Evolutionary conservation across 2,329 filamentous ascomycete species (phyloP), one percentile per base, ranked within the genome.

Genomic region (Biscogniauxia mediterranea): DNA sequence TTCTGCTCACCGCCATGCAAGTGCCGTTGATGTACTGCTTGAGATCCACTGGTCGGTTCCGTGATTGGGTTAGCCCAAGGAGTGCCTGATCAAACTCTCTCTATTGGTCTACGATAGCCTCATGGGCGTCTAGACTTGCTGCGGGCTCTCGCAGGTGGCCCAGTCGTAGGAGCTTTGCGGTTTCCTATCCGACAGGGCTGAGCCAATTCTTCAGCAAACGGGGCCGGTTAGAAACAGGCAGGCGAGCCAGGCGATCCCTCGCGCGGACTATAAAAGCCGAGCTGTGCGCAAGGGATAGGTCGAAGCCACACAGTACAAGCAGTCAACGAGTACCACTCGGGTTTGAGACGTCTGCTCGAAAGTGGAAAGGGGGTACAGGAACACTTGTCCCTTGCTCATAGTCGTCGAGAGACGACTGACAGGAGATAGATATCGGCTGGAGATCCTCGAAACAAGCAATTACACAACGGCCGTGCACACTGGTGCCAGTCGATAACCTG

Each of bases 1-100:
- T 51, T 46, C 19, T 56, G 23, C 55, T 66, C 62, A 64, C 62
- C 64, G 64, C 64, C 51, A 66, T 60, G 51, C 57, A 61, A 32
- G n/a, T 25, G 9, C 56, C 38, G 17, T 15, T 46, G 38, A 46
- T 46, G 38, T n/a, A n/a, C 38, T 17, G 6, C 15, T 32, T n/a
- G 15, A 46, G 38, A 57, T 54, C 20, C 20, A 6, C 13, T 54
- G 57, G 53, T 49, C n/a, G 25, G 23, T 23, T 13, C 54, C 54
- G 13, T 63, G 51, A 66, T 66, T 66, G 61, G 64, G 17, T 49
- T 49, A 23, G 19, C 2, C 6, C 52, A 54, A 1, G 50, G 60
- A 59, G 50, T 32, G 20, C 61, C 54, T 52, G 28, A 42, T 50
- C 58, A 15, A 42, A 55, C 20, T 51, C 32, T 46, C 32, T 52